Conservation (phyloP, 2,329 filamentous ascomycete genomes). For the Falciphora oryzae region DNA sequence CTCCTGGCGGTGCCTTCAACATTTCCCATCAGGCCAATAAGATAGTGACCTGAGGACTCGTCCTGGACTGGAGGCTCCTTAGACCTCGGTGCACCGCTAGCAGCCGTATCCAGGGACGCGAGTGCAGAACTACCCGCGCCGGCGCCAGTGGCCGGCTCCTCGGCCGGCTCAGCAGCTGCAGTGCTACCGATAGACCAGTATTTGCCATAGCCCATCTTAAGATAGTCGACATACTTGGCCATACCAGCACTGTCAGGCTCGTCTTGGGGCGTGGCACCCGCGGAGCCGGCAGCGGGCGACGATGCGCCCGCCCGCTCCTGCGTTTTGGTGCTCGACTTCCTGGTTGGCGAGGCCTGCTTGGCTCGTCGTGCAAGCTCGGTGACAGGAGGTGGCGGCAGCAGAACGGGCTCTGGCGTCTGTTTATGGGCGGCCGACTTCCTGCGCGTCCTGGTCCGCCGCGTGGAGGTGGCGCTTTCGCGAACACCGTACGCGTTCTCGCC, state of each 20-base stretch:
- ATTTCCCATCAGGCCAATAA: conserved; percentile 64
- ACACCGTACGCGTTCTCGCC: conserved; percentile 83
- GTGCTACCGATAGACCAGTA: conserved; percentile 50
- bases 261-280: conserved; percentile 10
- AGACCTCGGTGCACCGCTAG: neutral
- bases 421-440: conserved; percentile 19
- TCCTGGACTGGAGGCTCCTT: neutral
- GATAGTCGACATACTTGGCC: conserved; percentile 55
- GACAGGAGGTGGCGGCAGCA: conserved; percentile 18
- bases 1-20: conserved; percentile 40
- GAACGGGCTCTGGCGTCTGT: conserved; percentile 8
- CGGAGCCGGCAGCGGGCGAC: neutral
- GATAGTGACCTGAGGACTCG: conserved; percentile 41
- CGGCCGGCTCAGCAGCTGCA: neutral
- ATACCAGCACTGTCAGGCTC: conserved; percentile 33
- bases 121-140: neutral
- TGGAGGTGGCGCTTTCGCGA: conserved; percentile 67
- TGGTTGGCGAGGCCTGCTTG: conserved; percentile 8
- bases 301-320: conserved; percentile 5
- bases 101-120: neutral
- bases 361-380: conserved; percentile 16
- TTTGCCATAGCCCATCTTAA: conserved; percentile 64
- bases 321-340: neutral
- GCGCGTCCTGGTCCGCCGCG: conserved; percentile 44
- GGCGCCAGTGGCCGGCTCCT: neutral